A percentile compares a stretch with the other conserved stretches of the same genome.
Conservation (phyloP, 2,329 filamentous ascomycete species). For the Aspergillus ochraceoroseus region DNA sequence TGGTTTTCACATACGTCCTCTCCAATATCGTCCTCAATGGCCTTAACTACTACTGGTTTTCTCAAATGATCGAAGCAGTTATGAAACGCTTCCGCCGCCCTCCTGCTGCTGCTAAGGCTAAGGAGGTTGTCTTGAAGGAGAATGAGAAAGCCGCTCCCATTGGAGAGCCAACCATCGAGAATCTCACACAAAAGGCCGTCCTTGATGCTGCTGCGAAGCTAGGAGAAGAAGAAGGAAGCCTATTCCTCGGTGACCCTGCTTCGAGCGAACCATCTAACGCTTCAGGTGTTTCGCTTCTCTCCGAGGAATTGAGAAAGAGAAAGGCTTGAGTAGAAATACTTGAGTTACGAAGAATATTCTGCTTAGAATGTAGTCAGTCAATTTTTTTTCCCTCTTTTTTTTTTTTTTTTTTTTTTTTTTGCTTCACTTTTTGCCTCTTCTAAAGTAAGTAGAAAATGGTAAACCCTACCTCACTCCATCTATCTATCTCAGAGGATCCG, state of each 20-base stretch:
- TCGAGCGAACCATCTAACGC: slow-evolving; percentile 18
- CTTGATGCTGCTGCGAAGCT: slow-evolving; percentile 34
- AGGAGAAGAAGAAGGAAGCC: slow-evolving; percentile 29
- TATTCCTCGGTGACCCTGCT: slow-evolving; percentile 25
- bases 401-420: no score
- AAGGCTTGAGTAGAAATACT: slow-evolving; percentile 18
- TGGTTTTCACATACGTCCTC: slow-evolving; percentile 54
- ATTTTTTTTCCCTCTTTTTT: no score
- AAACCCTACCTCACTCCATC: no score
- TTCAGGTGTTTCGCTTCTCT: slow-evolving; percentile 61
- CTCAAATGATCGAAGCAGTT: slow-evolving; percentile 63
- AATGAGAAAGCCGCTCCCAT: slow-evolving; percentile 17
- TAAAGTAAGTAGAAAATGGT: no score
- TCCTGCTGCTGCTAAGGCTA: slow-evolving; percentile 21
- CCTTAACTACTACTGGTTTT: slow-evolving; percentile 63
- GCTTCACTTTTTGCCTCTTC: no score
- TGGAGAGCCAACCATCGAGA: slow-evolving; percentile 19
- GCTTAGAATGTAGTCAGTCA: no score
- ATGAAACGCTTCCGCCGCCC: slow-evolving; percentile 54
- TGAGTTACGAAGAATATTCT: not conserved
- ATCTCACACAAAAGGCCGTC: slow-evolving; percentile 31
- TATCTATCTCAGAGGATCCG: no score
- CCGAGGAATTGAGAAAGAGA: slow-evolving; percentile 70
- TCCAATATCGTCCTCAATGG: slow-evolving; percentile 58
- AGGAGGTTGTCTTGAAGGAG: slow-evolving; percentile 19